Base-by-base conservation (phyloP, 805 yeast species). In the Komagataella phaffii region DNA sequence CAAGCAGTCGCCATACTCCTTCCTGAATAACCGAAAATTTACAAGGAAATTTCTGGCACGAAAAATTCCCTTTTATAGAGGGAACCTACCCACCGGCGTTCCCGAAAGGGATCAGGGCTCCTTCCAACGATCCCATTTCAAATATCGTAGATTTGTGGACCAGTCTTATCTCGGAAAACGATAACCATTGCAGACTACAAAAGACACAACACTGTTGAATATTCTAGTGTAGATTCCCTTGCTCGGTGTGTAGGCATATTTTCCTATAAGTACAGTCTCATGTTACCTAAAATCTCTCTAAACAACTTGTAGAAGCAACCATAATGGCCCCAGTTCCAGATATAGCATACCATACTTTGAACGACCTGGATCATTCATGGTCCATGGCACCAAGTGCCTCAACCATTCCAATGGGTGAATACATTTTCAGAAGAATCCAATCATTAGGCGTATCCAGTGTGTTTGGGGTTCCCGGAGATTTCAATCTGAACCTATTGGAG, bases 381-480 rank as follows among this genome's bases (percentile, higher is more conserved):
- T 30, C 40, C 40, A 2, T 10, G 12, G 40, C 40, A 3, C 40
- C 40, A 30, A n/a, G 12, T 30, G 45, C 45, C 8, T 53, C 55
- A 46, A 58, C 67, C 3, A 54, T 66, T 7, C 65, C 79, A 0
- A 58, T 71, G 49, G 74, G 74, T 2, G 80, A 76, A 55, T 76
- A 74, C 55, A 64, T 76, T 18, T 76, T 71, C 53, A 60, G 66
- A 19, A 59, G 81, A 52, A 65, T 76, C 24, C 52, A 59, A 19
- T 77, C 75, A 55, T 64, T 73, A 19, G 74, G 70, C 51, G 68
- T 74, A 19, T 61, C 62, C 56, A 64, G 76, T 7, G 62, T 78
- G 45, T 77, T 77, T 59, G 83, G 83, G 17, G 78, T 78, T 40
- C 81, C 84, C 0, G 83, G 85, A 7, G 84, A 80, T 61, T 80